Percentiles rank a stretch among this genome's conserved stretches.
Evolutionary conservation across 805 yeast genomes (phyloP).

Genomic region (Lachancea sp.): DNA sequence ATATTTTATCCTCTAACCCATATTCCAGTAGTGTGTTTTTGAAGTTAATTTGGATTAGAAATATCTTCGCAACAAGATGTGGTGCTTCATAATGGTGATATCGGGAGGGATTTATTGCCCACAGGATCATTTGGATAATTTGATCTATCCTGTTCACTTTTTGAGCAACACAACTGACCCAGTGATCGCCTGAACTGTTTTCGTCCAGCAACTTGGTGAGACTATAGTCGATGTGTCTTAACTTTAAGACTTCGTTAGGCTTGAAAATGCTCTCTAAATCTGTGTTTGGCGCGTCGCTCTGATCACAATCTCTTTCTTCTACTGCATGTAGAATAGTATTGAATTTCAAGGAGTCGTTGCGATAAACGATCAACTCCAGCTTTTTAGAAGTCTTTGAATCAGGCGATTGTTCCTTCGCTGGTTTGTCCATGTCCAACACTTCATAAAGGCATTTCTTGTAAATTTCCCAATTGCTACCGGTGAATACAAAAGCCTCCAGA

Average conservation of each 20-base stretch:
- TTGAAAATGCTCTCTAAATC: conserved; percentile 12
- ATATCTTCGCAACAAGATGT: conserved; percentile 27
- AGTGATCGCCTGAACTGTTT: conserved; percentile 26
- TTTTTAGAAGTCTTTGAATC: conserved; percentile 35
- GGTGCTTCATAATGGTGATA: conserved; percentile 26
- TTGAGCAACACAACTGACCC: conserved; percentile 29
- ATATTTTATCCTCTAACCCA: conserved; percentile 33
- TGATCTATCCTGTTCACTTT: conserved; percentile 20
- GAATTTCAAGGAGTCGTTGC: conserved; percentile 66
- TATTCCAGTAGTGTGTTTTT: conserved; percentile 26
- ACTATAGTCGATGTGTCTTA: conserved; percentile 20
- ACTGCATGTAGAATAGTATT: conserved; percentile 31
- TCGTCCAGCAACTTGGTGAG: conserved; percentile 25
- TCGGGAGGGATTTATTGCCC: conserved; percentile 31
- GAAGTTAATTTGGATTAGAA: conserved; percentile 25
- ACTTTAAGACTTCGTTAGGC: conserved; percentile 8
- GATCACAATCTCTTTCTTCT: background rate
- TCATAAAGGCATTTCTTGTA: conserved; percentile 44
- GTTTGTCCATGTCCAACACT: conserved; percentile 22
- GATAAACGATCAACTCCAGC: conserved; percentile 52
- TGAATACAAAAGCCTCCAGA: conserved; percentile 54
- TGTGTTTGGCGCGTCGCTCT: conserved; percentile 21
- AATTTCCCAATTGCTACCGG: conserved; percentile 50
- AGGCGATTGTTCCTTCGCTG: background rate
- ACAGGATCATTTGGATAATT: conserved; percentile 26